phyloP scores from a whole-genome alignment of 306 rosid species.

The Pachyrhizus erosus region DNA sequence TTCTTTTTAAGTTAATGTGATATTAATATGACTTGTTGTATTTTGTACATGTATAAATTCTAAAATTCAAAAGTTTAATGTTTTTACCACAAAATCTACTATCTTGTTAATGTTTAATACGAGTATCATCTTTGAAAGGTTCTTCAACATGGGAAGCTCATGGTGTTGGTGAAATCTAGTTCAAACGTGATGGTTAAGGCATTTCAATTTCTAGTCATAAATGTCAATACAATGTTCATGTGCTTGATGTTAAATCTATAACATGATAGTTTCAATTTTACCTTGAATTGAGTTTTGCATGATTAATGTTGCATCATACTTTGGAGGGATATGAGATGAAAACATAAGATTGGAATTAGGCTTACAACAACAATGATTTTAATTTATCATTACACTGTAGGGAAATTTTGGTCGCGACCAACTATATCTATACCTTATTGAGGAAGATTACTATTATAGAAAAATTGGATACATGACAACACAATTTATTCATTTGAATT shows the following conservation, averaged over 20 bases:
- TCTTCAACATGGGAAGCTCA: background rate
- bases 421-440: background rate
- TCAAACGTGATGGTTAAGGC: background rate
- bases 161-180: background rate
- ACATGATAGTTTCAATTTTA: conserved; percentile 11
- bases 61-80: background rate
- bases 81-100: conserved; percentile 9
- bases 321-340: conserved; percentile 4
- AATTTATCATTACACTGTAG: background rate
- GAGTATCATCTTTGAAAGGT: conserved; percentile 10
- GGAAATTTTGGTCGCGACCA: background rate
- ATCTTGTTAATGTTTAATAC: background rate
- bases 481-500: background rate
- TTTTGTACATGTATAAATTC: background rate
- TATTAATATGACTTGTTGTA: conserved; percentile 2
- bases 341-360: conserved; percentile 15
- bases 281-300: background rate
- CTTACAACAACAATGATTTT: background rate
- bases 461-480: background rate
- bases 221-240: conserved; percentile 13
- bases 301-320: conserved; percentile 24
- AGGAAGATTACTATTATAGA: background rate
- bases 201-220: conserved; percentile 11
- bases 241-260: background rate
- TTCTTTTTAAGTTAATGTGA: background rate